Evolutionary conservation across 805 yeast genomes (phyloP), one percentile per base, ranked within the genome.

Genomic region (Blastobotrys chiropterorum): DNA sequence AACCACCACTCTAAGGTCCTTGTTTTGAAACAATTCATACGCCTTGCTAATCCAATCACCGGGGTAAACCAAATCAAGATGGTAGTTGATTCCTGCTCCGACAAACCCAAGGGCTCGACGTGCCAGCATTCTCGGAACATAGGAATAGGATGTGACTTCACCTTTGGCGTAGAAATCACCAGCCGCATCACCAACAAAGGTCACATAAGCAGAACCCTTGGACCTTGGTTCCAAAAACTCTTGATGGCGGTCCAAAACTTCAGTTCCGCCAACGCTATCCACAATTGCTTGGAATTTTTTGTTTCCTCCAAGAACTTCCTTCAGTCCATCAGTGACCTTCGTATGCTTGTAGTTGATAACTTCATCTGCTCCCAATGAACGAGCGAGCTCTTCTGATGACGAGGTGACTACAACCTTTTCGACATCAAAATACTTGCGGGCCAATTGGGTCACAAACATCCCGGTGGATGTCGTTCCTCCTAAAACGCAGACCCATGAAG

Each of bases 391-490:
- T 16, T 68, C 64, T 11, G 87, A 77, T 0, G 75, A 65, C 1
- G 55, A 41, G 2, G 81, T 73, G 21, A 79, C 81, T 3, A 79
- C 82, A 19, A 87, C 77, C 11, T 74, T 73, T 21, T 68, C 67
- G 6, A 80, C 79, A 1, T 72, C 67, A 51, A 71, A 71, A 46
- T 67, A 63, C 40, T 74, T 64, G 63, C 78, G 82, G 7, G 83
- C 79, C 41, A 85, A 64, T 64, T 82, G 86, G 38, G 80, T 69
- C 2, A 76, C 72, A 53, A 72, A 74, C 26, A 74, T 63, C 19
- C 90, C 90, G 14, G 85, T 90, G 13, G 83, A 68, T 1, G 95
- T 81, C 6, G 86, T 82, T 21, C 85, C 92, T 39, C 96, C 96
- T 46, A 85, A 69, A 17, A 87, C 74, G 46, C 86, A 71, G 2